A percentile compares a stretch with the other conserved stretches of the same genome.
These are phyloP conservation scores for Wilhelminamyces savonicus DNA, from an alignment of 805 yeast genomes.

Conservation along the genomic window DNA sequence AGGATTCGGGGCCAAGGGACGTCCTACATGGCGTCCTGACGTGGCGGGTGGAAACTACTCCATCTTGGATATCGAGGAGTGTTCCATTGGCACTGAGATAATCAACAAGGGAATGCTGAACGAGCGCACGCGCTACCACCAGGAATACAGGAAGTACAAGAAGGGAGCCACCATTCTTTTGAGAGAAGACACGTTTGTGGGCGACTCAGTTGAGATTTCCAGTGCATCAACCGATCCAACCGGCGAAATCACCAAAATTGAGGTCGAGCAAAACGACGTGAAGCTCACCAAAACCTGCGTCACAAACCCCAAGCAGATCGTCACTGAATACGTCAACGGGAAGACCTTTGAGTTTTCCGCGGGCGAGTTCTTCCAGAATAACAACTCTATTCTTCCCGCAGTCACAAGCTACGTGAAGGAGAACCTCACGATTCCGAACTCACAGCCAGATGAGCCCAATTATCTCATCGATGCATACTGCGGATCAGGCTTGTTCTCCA, in stretches of 20 bases:
- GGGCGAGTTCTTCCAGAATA: slow-evolving; percentile 95
- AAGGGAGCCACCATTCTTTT: slow-evolving; percentile 84
- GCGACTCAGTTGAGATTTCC: slow-evolving; percentile 9
- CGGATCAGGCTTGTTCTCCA: slow-evolving; percentile 91
- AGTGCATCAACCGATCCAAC: slow-evolving; percentile 40
- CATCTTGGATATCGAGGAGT: slow-evolving; percentile 89
- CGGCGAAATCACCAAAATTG: slow-evolving; percentile 25
- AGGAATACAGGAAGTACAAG: slow-evolving; percentile 43
- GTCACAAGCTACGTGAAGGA: slow-evolving; percentile 78
- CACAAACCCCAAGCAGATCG: slow-evolving; percentile 71
- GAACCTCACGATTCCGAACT: slow-evolving; percentile 45
- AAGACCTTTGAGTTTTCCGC: slow-evolving; percentile 83
- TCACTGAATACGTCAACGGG: slow-evolving; percentile 70
- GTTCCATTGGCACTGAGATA: slow-evolving; percentile 79
- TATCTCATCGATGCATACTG: slow-evolving; percentile 92
- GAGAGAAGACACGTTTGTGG: slow-evolving; percentile 62
- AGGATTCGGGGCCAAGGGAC: slow-evolving; percentile 87
- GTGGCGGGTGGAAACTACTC: slow-evolving; percentile 53
- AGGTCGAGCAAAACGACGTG: slow-evolving; percentile 17
- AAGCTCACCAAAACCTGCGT: slow-evolving; percentile 62
- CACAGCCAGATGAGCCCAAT: slow-evolving; percentile 28
- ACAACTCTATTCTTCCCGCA: slow-evolving; percentile 80
- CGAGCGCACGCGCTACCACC: slow-evolving; percentile 55
- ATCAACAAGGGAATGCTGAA: slow-evolving; percentile 67
- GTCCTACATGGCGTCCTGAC: slow-evolving; percentile 57